Conservation (phyloP, 176 grass and related monocot species). For the Cymbopogon citratus region DNA sequence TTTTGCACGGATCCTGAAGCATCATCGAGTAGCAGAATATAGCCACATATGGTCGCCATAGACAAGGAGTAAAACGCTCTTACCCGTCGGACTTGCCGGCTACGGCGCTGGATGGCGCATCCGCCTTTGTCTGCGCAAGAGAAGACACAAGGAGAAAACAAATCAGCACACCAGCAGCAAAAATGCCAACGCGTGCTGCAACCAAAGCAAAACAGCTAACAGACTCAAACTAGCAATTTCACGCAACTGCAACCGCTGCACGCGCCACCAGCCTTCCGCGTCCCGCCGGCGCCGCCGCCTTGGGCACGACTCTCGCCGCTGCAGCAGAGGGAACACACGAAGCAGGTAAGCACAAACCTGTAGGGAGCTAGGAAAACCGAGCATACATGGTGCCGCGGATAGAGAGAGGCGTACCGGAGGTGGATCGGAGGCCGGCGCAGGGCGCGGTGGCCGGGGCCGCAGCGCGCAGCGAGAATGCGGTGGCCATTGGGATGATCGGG, state of each 20-base stretch:
- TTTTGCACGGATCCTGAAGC: background rate
- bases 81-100: conserved; percentile 33
- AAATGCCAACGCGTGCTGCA: background rate
- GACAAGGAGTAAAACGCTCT: background rate
- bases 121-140: conserved; percentile 34
- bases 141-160: background rate
- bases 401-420: background rate
- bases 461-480: conserved; percentile 40
- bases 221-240: background rate
- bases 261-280: conserved; percentile 18
- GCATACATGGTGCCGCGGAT: background rate
- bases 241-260: conserved; percentile 39
- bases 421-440: background rate
- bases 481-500: conserved; percentile 17
- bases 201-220: background rate
- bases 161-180: background rate
- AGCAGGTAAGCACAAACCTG: background rate
- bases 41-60: background rate
- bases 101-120: conserved; percentile 13
- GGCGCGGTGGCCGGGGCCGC: conserved; percentile 17
- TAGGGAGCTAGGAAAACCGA: background rate
- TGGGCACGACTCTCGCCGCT: conserved; percentile 27
- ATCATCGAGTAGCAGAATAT: background rate
- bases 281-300: background rate
- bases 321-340: background rate